phyloP scores from a whole-genome alignment of 2,329 filamentous ascomycete species.

The Verticillium alfalfae region DNA sequence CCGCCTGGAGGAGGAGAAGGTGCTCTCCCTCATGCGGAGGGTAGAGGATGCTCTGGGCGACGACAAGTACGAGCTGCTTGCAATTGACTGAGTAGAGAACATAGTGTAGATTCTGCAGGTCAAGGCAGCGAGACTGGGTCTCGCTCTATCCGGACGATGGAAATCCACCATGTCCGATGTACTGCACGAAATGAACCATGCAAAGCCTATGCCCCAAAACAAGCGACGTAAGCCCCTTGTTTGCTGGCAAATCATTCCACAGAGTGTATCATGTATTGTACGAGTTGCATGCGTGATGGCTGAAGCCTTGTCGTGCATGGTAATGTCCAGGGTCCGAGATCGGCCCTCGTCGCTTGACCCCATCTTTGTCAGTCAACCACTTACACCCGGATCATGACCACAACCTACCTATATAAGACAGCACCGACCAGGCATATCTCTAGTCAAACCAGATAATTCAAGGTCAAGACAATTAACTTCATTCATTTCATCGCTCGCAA shows the following conservation, averaged over 20 bases:
- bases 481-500: not conserved
- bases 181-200: not conserved
- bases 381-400: not conserved
- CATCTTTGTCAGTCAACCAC: not conserved
- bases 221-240: not conserved
- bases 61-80: constrained; percentile 45
- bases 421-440: not conserved
- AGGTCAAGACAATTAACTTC: not conserved
- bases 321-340: constrained; percentile 10
- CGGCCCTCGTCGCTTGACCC: constrained; percentile 3
- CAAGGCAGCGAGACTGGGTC: not conserved
- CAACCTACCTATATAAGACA: not conserved
- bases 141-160: no score
- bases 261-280: not conserved
- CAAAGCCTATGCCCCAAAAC: not conserved
- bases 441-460: not conserved
- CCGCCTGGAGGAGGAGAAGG: constrained; percentile 81
- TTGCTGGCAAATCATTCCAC: not conserved
- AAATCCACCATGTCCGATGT: no score
- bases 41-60: constrained; percentile 68
- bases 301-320: not conserved
- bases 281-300: not conserved
- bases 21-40: constrained; percentile 72
- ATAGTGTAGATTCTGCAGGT: no score
- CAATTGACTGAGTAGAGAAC: constrained; percentile 30